Evolutionary conservation across 208 protist genomes (phyloP).

Genomic region (Crithidia acanthocephali): DNA sequence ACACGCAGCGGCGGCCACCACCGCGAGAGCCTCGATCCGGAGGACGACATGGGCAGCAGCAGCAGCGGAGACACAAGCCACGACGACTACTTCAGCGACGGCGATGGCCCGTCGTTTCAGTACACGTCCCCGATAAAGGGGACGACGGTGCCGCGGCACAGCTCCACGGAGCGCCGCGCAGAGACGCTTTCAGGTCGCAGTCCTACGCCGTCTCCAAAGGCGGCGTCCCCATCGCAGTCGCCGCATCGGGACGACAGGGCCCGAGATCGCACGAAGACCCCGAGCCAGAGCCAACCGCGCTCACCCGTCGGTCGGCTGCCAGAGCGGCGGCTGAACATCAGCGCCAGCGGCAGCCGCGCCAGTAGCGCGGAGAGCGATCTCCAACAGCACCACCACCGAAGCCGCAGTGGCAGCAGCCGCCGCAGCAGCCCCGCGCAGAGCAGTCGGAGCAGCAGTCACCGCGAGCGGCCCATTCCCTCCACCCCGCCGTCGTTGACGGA

Average conservation of each 20-base stretch:
- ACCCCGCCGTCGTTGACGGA: slow-evolving; percentile 11
- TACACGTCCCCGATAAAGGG: slow-evolving; percentile 21
- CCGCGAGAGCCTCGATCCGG: slow-evolving; percentile 34
- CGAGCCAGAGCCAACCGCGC: slow-evolving; percentile 1
- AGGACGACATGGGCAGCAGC: slow-evolving; percentile 37
- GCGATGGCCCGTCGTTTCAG: slow-evolving; percentile 3
- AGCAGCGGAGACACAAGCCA: slow-evolving; percentile 3
- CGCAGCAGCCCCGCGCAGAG: not conserved
- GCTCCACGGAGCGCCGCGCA: not conserved
- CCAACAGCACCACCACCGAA: not conserved
- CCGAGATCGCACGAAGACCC: not conserved
- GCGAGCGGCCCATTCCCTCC: slow-evolving; percentile 15
- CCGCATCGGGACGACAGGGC: not conserved
- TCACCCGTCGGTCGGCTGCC: slow-evolving; percentile 3
- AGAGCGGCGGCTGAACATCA: not conserved
- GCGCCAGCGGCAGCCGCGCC: slow-evolving; percentile 1
- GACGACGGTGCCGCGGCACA: not conserved
- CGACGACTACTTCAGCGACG: slow-evolving; percentile 11
- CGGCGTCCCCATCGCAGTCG: not conserved
- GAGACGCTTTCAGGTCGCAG: not conserved
- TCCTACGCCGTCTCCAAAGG: slow-evolving; percentile 1
- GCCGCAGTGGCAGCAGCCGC: not conserved
- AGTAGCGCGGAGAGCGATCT: slow-evolving; percentile 3
- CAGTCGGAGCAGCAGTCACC: slow-evolving; percentile 1
- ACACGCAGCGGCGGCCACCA: slow-evolving; percentile 1